Evolutionary conservation across 352 stramenopile genomes (phyloP).

Genomic region (Phytophthora sp.): DNA sequence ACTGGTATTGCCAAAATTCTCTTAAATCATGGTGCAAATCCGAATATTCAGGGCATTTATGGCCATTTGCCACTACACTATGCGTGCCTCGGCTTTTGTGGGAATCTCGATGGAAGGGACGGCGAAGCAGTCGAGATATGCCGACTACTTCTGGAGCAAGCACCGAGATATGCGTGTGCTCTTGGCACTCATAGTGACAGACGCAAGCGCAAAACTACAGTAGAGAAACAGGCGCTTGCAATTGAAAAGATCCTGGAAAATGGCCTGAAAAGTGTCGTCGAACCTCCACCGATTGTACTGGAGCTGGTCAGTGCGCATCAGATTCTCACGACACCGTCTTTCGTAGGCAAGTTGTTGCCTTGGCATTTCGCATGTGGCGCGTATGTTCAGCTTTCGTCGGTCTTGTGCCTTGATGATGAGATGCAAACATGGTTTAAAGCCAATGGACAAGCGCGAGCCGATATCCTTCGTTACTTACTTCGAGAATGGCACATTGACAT

Average conservation of each 20-base stretch:
- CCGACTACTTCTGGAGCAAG: conserved; percentile 37
- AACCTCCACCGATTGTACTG: conserved; percentile 43
- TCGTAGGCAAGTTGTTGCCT: conserved; percentile 48
- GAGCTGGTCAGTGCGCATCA: conserved; percentile 42
- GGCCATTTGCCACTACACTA: conserved; percentile 76
- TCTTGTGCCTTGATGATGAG: conserved; percentile 54
- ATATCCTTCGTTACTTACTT: conserved; percentile 49
- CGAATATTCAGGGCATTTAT: conserved; percentile 58
- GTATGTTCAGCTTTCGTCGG: conserved; percentile 40
- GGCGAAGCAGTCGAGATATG: conserved; percentile 40
- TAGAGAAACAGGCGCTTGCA: conserved; percentile 57
- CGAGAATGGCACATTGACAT: conserved; percentile 47
- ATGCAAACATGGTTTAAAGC: conserved; percentile 44
- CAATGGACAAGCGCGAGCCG: conserved; percentile 49
- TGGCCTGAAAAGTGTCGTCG: conserved; percentile 42
- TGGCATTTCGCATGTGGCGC: conserved; percentile 75
- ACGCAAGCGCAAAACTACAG: conserved; percentile 61
- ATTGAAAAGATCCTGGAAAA: conserved; percentile 64
- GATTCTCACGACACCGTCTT: conserved; percentile 40
- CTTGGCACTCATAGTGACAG: conserved; percentile 47
- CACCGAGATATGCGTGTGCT: conserved; percentile 31
- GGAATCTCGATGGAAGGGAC: conserved; percentile 21
- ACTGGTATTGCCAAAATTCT: conserved; percentile 44
- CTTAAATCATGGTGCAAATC: conserved; percentile 55
- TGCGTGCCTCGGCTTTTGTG: conserved; percentile 66